phyloP scores from a whole-genome alignment of 805 yeast species.

The Saccharomycopsis vini region DNA sequence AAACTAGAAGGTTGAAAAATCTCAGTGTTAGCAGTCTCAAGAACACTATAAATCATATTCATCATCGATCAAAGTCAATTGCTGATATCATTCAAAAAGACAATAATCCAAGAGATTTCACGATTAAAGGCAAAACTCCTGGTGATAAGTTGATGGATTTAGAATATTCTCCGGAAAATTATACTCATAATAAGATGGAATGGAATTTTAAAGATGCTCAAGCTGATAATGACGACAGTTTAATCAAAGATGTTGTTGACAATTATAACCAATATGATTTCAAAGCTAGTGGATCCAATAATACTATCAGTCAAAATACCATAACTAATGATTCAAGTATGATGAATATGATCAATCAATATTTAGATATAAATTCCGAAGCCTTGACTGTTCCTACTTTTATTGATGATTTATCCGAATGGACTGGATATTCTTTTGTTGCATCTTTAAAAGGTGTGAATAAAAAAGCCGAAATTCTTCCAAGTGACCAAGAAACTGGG shows the following conservation, averaged over 20 bases:
- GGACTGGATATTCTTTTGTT: too few species aligned
- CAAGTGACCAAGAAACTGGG: too few species aligned
- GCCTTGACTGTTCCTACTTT: too few species aligned
- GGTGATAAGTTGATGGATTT: too few species aligned
- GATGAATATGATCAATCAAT: not conserved
- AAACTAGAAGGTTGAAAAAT: slow-evolving; percentile 4
- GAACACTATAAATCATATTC: slow-evolving; percentile 9
- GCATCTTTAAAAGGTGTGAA: not conserved
- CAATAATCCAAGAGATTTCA: too few species aligned
- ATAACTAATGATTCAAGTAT: too few species aligned
- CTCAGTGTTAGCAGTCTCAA: slow-evolving; percentile 14
- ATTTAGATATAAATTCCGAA: too few species aligned
- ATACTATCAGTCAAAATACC: not conserved
- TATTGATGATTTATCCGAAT: too few species aligned
- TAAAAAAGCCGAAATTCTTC: not conserved
- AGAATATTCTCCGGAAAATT: too few species aligned
- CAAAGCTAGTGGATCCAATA: not conserved
- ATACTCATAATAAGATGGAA: too few species aligned
- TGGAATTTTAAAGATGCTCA: not conserved
- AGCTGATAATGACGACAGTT: slow-evolving; percentile 4
- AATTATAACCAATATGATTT: slow-evolving; percentile 9
- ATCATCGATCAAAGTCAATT: slow-evolving; percentile 7
- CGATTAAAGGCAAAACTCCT: too few species aligned
- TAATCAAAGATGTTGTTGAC: slow-evolving; percentile 11
- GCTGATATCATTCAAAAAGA: not conserved